Conservation (phyloP, 257 asterid genomes). For the Mentha longifolia region DNA sequence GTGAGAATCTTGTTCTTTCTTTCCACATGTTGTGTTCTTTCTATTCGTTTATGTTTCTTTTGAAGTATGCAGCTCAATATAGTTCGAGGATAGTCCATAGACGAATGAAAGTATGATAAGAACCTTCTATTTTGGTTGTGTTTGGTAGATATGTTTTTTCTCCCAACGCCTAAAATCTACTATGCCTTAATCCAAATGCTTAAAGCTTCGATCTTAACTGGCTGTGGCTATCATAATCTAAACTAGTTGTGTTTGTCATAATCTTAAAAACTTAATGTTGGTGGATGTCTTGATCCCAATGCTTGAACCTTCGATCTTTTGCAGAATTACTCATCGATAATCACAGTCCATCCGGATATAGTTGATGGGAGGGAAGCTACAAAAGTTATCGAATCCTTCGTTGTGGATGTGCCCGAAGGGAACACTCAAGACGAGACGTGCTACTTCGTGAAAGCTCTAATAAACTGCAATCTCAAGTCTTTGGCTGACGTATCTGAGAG, state of each 20-base stretch:
- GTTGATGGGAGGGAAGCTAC: constrained; percentile 65
- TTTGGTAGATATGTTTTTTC: background rate
- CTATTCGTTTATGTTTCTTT: background rate
- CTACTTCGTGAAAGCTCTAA: constrained; percentile 80
- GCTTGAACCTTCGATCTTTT: constrained; percentile 1
- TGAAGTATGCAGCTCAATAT: background rate
- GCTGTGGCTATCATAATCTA: no score
- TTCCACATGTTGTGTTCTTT: background rate
- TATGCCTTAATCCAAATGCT: background rate
- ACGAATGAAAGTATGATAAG: background rate
- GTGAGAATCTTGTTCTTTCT: constrained; percentile 38
- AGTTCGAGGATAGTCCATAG: background rate
- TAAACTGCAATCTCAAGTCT: constrained; percentile 83
- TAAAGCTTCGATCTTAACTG: no score
- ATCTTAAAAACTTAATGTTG: background rate
- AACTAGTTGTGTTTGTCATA: background rate
- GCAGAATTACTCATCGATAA: constrained; percentile 84
- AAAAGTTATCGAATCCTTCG: constrained; percentile 69
- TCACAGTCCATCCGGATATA: constrained; percentile 72
- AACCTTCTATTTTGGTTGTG: background rate
- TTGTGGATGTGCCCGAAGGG: constrained; percentile 87
- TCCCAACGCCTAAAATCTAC: background rate
- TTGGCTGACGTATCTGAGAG: constrained; percentile 80
- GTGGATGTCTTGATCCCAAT: background rate
- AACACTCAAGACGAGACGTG: constrained; percentile 82